These are phyloP conservation scores for Fraxinus velutina DNA, from an alignment of 305 asterid species.

Conservation along the genomic window DNA sequence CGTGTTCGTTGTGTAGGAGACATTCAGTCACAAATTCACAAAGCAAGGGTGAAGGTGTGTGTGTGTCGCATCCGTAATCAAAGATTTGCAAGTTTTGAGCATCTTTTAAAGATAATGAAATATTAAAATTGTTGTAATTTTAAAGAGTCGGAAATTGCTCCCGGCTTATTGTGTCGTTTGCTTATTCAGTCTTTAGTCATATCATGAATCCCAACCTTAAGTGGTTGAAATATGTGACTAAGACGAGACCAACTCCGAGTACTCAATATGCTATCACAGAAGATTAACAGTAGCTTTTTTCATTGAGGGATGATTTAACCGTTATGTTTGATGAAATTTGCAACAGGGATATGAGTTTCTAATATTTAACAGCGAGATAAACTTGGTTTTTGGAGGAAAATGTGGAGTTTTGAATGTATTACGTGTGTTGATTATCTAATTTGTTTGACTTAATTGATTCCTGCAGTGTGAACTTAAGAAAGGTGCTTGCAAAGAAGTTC, in stretches of 20 bases:
- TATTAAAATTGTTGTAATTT: background rate
- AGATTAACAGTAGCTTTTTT: background rate
- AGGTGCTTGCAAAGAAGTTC: conserved; percentile 66
- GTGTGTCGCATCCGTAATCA: background rate
- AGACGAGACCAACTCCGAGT: background rate
- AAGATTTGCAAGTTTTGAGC: background rate
- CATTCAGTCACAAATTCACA: background rate
- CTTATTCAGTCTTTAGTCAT: background rate
- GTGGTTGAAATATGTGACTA: background rate
- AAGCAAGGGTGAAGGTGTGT: background rate
- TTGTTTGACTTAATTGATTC: conserved; percentile 11
- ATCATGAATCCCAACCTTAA: background rate
- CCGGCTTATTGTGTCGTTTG: background rate
- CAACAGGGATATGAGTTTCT: background rate
- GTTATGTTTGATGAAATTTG: background rate
- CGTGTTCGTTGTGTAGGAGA: background rate
- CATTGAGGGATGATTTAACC: background rate
- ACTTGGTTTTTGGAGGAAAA: background rate
- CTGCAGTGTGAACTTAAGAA: conserved; percentile 51
- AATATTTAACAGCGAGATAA: conserved; percentile 2
- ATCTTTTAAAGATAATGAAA: background rate
- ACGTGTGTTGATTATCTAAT: background rate
- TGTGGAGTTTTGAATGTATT: conserved; percentile 3
- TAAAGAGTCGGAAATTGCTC: background rate
- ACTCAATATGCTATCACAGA: background rate